Evolutionary conservation across 345 rosid genomes (phyloP).

Genomic region (Lepidium africanum): DNA sequence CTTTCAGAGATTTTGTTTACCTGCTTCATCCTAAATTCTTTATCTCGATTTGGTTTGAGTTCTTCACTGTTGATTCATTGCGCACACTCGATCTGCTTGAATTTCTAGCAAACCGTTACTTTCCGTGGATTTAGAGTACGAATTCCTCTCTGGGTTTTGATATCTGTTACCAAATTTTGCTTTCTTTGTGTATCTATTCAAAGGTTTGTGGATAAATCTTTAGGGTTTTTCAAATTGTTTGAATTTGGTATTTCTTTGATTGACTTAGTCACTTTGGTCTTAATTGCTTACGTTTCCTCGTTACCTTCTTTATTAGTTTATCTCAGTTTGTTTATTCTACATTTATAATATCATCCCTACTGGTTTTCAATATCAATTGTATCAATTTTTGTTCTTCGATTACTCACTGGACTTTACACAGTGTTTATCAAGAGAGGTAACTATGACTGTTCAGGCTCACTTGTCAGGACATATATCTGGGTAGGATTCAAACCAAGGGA

Average conservation of each 20-base stretch:
- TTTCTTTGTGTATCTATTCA: constrained; percentile 11
- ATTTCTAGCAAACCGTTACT: not conserved
- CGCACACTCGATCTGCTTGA: not conserved
- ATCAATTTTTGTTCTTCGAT: not conserved
- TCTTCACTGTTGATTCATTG: constrained; percentile 11
- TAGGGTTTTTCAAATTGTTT: constrained; percentile 11
- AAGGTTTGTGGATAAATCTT: not conserved
- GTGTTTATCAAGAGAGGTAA: constrained; percentile 18
- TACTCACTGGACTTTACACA: not conserved
- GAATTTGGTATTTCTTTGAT: not conserved
- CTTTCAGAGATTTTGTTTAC: not conserved
- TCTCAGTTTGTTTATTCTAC: not conserved
- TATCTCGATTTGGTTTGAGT: not conserved
- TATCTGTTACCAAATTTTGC: not conserved
- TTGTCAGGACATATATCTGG: constrained; percentile 58
- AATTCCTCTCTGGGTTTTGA: constrained; percentile 6
- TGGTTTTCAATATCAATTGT: not conserved
- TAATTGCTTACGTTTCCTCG: not conserved
- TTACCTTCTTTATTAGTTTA: not conserved
- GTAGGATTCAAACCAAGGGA: constrained; percentile 63
- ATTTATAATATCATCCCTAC: not conserved
- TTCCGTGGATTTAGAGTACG: not conserved
- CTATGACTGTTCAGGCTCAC: constrained; percentile 69
- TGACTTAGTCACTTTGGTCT: not conserved
- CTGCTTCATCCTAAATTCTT: constrained; percentile 2